Conservation (phyloP, 306 rosid species). For the Glycine soja region DNA sequence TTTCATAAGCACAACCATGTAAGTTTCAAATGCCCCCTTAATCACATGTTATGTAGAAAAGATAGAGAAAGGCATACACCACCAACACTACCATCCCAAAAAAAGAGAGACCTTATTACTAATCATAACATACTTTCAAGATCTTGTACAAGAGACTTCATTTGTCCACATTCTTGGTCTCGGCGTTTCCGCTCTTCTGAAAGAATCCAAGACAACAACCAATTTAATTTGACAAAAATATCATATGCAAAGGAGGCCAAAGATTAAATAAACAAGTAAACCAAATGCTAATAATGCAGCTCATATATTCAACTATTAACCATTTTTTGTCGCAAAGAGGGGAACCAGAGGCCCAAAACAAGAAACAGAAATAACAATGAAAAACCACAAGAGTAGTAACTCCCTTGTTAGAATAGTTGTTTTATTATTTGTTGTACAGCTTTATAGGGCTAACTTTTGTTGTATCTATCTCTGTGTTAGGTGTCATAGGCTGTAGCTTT, state of each 20-base stretch:
- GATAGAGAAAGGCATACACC: slow-evolving; percentile 19
- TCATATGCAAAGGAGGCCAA: slow-evolving; percentile 27
- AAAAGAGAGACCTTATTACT: slow-evolving; percentile 10
- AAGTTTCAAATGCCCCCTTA: neutral
- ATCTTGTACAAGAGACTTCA: slow-evolving; percentile 83
- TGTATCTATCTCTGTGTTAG: too few relatives aligned
- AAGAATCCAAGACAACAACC: slow-evolving; percentile 37
- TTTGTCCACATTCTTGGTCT: slow-evolving; percentile 67
- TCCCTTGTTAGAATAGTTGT: too few relatives aligned
- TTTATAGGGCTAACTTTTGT: too few relatives aligned
- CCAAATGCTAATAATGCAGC: slow-evolving; percentile 12
- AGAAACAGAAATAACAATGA: neutral
- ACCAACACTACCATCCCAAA: neutral
- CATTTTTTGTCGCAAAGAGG: neutral
- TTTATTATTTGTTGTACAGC: too few relatives aligned
- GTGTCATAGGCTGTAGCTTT: too few relatives aligned
- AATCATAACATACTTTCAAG: slow-evolving; percentile 75
- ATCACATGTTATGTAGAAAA: slow-evolving; percentile 19
- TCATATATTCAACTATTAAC: neutral
- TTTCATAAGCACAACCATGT: neutral
- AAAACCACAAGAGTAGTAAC: neutral
- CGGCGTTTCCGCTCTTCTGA: slow-evolving; percentile 74
- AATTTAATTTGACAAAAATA: slow-evolving; percentile 1
- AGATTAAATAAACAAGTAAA: slow-evolving; percentile 32
- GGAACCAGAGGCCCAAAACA: neutral